Evolutionary conservation across 306 rosid genomes (phyloP), one percentile per base, ranked within the genome.

Genomic region (Cucumis melo): DNA sequence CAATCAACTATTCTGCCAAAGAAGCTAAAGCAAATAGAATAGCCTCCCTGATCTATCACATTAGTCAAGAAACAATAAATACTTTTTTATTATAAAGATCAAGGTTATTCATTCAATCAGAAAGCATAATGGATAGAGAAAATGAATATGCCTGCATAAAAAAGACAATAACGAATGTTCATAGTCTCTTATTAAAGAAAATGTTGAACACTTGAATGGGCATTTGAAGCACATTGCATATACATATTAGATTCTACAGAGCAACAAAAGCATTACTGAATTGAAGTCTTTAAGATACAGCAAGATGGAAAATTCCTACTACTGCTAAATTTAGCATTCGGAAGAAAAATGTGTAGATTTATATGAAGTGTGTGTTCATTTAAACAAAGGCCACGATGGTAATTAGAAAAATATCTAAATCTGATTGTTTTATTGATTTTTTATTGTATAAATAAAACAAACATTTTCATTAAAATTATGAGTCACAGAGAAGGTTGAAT

Each of bases 21-120:
- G 93, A 91, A 55, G 92, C 82, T 79, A 91, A 82, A 60, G 96
- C 90, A 83, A 83, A 91, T 61, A 93, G 88, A 46, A 89, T 82
- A 81, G 97, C 97, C 89, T 93, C 98, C 86, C 91, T 91, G 54
- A 85, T 84, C 98, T 93, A 94, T 85, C 83, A 90, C 78, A 81
- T 55, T 21, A 68, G 42, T 68, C 70, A 80, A 42, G 79, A 51
- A 41, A 42, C 56, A 42, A 44, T 68, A 27, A 68, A 8, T 68
- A 13, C 39, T 64, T 15, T 64, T 64, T 36, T 36, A 36, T 19
- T 8, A 34, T 9, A 64, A 65, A 51, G 24, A 65, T 2, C 27
- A 65, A 41, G 36, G 5, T 10, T 21, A 21, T 20, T n/a, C 29
- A 39, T 39, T 65, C 51, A 8, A 41, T n/a, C 9, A 65, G 46